Base-by-base conservation (phyloP, 176 grass and related monocot genomes). In the Phyllostachys edulis region DNA sequence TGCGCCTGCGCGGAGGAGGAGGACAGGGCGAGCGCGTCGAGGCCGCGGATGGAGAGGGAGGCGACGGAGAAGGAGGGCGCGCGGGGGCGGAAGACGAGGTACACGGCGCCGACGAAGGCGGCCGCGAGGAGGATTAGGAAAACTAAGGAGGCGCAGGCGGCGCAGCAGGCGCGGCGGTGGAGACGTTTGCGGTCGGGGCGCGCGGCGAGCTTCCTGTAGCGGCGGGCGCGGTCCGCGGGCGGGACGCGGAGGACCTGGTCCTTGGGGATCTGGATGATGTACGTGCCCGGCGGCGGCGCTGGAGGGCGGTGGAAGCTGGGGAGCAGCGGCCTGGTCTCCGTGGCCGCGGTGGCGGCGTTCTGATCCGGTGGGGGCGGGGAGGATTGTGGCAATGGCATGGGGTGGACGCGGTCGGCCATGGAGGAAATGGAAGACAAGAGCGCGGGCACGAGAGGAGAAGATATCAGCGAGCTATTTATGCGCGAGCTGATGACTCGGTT, bases 191-290 rank as follows among this genome's bases (percentile, higher is more conserved):
- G 82, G 0, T 63, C 38, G 2, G 95, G 91, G 8, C 95, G 87
- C 7, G 45, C 59, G 5, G 89, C 65, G 32, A 92, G 92, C 55
- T 90, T 82, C 66, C 63, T 84, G 75, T 82, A 77, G 2, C 71
- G 78, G 45, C 81, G 86, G 9, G 90, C 92, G 29, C 94, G 87
- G 63, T 91, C 90, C 0, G 88, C 88, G 0, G 90, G 90, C 3
- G 92, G 95, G 10, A 90, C 83, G 20, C 88, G 92, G 51, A 94
- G 91, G 18, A 97, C 79, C 78, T 92, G 90, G 81, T 97, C 95
- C 67, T 94, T 98, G 45, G 96, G 96, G 0, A 98, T 59, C 20
- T 94, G 93, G 34, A 98, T 61, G 80, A 98, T 79, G 93, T 95
- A 98, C 0, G 85, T 89, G 0, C 87, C 91, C 1, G 84, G 71